A percentile compares a stretch with the other conserved stretches of the same genome.
Conservation (phyloP, 345 rosid species). For the Lumnitzera littorea region DNA sequence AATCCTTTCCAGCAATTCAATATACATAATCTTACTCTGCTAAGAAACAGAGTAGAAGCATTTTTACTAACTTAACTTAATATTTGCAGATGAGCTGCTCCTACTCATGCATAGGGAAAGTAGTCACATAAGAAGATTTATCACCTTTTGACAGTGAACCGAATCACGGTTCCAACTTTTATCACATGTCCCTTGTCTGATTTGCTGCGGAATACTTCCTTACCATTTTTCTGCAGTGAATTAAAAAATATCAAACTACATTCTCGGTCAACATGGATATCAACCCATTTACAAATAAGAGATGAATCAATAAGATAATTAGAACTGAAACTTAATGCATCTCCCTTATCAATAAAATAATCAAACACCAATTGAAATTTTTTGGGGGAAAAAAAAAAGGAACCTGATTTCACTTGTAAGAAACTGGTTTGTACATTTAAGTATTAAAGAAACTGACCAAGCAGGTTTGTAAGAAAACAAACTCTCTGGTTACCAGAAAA, state of each 20-base stretch:
- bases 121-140: background rate
- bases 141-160: conserved; percentile 74
- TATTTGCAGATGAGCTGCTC: background rate
- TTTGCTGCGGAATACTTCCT: conserved; percentile 46
- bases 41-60: too few relatives aligned
- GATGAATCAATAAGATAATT: background rate
- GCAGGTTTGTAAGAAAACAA: too few relatives aligned
- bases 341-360: background rate
- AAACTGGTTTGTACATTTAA: too few relatives aligned
- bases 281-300: background rate
- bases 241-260: background rate
- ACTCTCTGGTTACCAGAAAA: too few relatives aligned
- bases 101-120: background rate
- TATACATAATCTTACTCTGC: too few relatives aligned
- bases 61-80: background rate
- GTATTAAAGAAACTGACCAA: too few relatives aligned
- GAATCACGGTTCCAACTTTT: conserved; percentile 64
- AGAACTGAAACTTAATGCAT: too few relatives aligned
- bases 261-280: conserved; percentile 1
- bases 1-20: too few relatives aligned
- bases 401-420: background rate
- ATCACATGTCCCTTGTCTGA: conserved; percentile 49
- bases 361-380: background rate
- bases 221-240: conserved; percentile 40
- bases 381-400: background rate